phyloP scores from a whole-genome alignment of 805 yeast genomes.

The Myxozyma kluyveri region DNA sequence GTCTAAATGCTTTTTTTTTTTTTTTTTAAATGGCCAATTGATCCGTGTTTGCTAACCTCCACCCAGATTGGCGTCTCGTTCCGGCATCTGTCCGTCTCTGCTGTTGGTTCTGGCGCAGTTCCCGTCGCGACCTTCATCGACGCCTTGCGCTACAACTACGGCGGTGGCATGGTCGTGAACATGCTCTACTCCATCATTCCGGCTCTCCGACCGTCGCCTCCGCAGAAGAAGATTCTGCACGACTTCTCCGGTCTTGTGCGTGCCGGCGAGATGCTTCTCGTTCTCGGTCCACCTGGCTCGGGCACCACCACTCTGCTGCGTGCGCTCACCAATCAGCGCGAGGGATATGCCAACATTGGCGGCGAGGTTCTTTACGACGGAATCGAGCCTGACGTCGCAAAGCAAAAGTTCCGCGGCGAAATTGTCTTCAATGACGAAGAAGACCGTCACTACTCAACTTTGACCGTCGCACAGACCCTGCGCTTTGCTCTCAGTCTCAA shows the following conservation, averaged over 20 bases:
- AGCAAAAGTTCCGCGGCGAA: constrained; percentile 62
- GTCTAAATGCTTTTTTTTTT: background rate
- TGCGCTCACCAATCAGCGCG: constrained; percentile 51
- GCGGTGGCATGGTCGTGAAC: constrained; percentile 7
- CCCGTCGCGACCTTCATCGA: constrained; percentile 16
- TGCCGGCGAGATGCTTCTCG: constrained; percentile 69
- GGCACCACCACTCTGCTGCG: constrained; percentile 47
- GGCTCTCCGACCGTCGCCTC: constrained; percentile 14
- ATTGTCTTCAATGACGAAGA: constrained; percentile 68
- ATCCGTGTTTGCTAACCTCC: background rate
- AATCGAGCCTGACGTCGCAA: constrained; percentile 56
- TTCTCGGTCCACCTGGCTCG: constrained; percentile 74
- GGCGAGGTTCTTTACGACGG: constrained; percentile 67
- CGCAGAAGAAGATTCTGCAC: constrained; percentile 31
- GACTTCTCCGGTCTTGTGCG: constrained; percentile 44
- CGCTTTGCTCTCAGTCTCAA: constrained; percentile 60
- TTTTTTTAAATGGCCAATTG: no score
- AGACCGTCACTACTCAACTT: constrained; percentile 65
- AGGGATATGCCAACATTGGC: constrained; percentile 37
- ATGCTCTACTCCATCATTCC: constrained; percentile 8
- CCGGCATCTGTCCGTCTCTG: constrained; percentile 19
- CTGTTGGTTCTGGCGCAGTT: constrained; percentile 21
- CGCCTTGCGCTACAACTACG: constrained; percentile 12
- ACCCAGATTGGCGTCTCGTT: constrained; percentile 25
- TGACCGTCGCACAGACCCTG: constrained; percentile 65